Evolutionary conservation across 108 stramenopile species (phyloP), one percentile per base, ranked within the genome.

Genomic region (Cyclotella baltica): DNA sequence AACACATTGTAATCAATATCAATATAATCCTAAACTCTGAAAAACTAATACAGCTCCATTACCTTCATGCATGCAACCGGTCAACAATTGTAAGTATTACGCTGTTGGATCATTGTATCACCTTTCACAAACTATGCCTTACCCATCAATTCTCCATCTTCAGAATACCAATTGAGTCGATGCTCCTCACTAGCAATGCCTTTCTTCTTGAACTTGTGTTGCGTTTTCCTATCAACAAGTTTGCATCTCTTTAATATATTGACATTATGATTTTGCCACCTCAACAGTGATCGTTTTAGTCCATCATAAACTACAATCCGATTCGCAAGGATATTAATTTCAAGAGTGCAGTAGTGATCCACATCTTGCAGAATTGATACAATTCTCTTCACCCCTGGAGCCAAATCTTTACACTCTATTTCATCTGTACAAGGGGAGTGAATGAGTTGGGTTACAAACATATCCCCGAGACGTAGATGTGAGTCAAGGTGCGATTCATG

Each of bases 51-150:
- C 28, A 62, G 35, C 22, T 62, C 61, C 33, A 62, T 62, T 25
- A 66, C 13, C 65, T 66, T 66, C 40, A 66, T 40, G 20, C 65
- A 66, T 37, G 65, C 65, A 25, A 66, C 23, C 27, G 65, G 65
- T 46, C 65, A 5, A 10, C 40, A 66, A 23, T 66, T 66, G 65
- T 1, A 66, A 18, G 35, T 20, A 66, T 47, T 43, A 19, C 19
- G 43, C 65, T 66, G 65, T 66, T 43, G 28, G 47, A 6, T 66
- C 28, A 46, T 46, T 23, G 25, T 19, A 8, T 29, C 16, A 47
- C 23, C 25, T 43, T 20, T 28, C 0, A 46, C 40, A 33, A 48
- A 48, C 47, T n/a, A 48, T n/a, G 19, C 6, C 47, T 48, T n/a
- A n/a, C 47, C n/a, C 47, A 48, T 48, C 1, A 2, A 16, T 48